Evolutionary conservation across 148 eudicot genomes (phyloP), one percentile per base, ranked within the genome.

Genomic region (Linanthus parryae): DNA sequence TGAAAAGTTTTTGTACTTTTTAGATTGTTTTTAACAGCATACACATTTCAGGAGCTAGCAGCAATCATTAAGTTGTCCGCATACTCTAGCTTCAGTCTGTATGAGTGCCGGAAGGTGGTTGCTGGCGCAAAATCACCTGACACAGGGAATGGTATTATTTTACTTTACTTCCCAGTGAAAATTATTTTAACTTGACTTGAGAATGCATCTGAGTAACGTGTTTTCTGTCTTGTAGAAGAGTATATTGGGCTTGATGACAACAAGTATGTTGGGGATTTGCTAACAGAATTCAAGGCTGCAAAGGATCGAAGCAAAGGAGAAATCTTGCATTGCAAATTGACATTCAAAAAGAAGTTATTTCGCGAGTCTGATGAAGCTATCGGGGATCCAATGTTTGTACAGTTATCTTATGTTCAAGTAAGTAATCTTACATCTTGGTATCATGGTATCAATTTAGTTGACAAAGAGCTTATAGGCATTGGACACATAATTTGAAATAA

Each of bases 301-400:
- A 94, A 94, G 68, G 96, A 94, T 49, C 81, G 96, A 19, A 84
- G 85, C 69, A 94, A 88, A 65, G 99, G 99, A 59, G 99, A 94
- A 58, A 82, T 85, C 39, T 74, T 88, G 71, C 99, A 94, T 55
- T 94, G 85, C 69, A 94, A 94, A 57, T 58, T 94, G 68, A 88
- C 79, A 44, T 94, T 94, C 59, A 88, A 94, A 65, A 87, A 88
- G 64, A 94, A 82, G 80, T 70, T 88, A 36, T 94, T 94, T 65
- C 82, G 99, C 45, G 99, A 94, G 67, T 82, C 96, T 22, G 99
- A 94, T 76, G 99, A 94, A 70, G 82, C 95, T 68, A 81, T 88
- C 43, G 71, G 82, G 37, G 99, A 94, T 38, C 91, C 96, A 26
- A 94, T 94, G 99, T 94, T 94, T 78, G 79, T 82, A 63, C 99